Base-by-base conservation (phyloP, 2,329 filamentous ascomycete genomes). In the Aspergillus thermomutatus region DNA sequence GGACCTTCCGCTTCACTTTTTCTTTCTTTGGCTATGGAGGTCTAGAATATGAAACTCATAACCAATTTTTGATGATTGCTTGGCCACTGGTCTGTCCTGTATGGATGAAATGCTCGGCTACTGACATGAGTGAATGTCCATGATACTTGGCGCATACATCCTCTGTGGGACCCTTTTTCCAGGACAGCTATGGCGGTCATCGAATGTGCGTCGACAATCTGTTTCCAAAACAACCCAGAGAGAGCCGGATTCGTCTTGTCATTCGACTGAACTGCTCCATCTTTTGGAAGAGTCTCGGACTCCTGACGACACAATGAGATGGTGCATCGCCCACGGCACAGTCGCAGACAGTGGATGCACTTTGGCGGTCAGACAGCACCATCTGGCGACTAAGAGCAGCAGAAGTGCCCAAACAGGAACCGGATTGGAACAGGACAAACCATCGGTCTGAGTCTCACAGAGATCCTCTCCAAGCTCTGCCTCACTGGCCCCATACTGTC, bases 381-480 rank as follows among this genome's bases (percentile, higher is more conserved):
- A 50, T 58, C 53, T 57, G 50, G 60, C 56, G 58, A 64, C 62
- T 61, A 63, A 55, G 54, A 62, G 63, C 64, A 65, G 66, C 66
- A 69, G 55, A 62, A 56, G 60, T 69, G 66, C 66, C 66, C 66
- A 65, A 68, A 62, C 52, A 60, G 60, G 59, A 58, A 63, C 57
- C 34, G 57, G 54, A 46, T 26, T 46, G 43, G 21, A 46, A 9
- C 41, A 19, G 17, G 19, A 60, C 50, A 54, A 50, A 27, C 55
- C 57, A 54, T 58, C 53, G 50, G 53, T 54, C 55, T 14, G 23
- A 19, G 10, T 45, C n/a, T 14, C 4, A 4, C 4, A 47, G 52
- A 56, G 17, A 48, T 37, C 43, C 23, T 11, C 23, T 23, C 11
- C 23, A 46, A 46, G 11, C 23, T 46, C 43, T 46, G 31, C 31